A percentile compares a stretch with the other conserved stretches of the same genome.
Conservation (phyloP, 345 rosid species). For the Gossypium herbaceum region DNA sequence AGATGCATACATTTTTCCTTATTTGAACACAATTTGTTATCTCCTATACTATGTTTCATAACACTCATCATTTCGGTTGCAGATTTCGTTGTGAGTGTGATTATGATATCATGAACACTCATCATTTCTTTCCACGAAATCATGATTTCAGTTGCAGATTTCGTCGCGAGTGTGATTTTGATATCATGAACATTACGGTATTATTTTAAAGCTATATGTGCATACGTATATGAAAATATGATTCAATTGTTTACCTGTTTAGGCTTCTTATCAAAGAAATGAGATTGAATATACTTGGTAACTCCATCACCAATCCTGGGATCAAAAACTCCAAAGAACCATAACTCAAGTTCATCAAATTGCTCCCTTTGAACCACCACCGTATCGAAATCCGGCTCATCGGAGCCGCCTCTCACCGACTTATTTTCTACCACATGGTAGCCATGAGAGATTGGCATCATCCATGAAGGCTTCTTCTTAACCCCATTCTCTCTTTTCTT, state of each 20-base stretch:
- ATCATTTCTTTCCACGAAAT: too few relatives aligned
- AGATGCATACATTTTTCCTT: too few relatives aligned
- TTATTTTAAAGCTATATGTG: too few relatives aligned
- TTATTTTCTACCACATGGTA: conserved; percentile 41
- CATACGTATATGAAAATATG: background rate
- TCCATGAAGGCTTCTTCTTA: conserved; percentile 54
- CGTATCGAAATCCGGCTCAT: conserved; percentile 28
- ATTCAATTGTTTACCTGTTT: conserved; percentile 34
- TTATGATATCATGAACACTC: too few relatives aligned
- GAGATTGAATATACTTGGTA: conserved; percentile 52
- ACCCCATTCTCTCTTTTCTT: conserved; percentile 27
- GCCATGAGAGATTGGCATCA: conserved; percentile 62
- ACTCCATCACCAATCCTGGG: conserved; percentile 43
- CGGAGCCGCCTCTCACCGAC: background rate
- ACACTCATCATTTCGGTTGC: too few relatives aligned
- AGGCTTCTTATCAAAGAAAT: conserved; percentile 43
- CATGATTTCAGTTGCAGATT: too few relatives aligned
- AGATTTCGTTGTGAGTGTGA: too few relatives aligned
- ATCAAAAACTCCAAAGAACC: conserved; percentile 66
- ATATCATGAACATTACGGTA: too few relatives aligned
- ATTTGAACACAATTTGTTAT: too few relatives aligned
- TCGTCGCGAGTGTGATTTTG: too few relatives aligned
- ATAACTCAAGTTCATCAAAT: conserved; percentile 50
- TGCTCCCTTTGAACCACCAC: conserved; percentile 63
- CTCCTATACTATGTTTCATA: too few relatives aligned